Percentiles rank a stretch among this genome's conserved stretches.
Evolutionary conservation across 1,284 basidiomycete genomes (phyloP).

Genomic region (Fomitopsis pinicola): DNA sequence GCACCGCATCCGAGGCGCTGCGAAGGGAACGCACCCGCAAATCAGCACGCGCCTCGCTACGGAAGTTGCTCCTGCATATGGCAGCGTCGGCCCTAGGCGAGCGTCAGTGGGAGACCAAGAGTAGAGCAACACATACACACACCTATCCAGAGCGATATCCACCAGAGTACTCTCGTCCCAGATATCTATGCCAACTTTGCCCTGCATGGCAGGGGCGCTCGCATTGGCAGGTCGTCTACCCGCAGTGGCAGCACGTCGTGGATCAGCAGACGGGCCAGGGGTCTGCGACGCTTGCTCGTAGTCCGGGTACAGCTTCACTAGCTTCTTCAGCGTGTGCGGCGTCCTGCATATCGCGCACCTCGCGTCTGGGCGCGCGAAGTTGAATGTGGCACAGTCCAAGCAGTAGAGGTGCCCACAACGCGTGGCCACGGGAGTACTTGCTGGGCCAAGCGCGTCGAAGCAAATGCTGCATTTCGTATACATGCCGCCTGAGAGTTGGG

Average conservation of each 20-base stretch:
- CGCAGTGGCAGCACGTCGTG: not conserved
- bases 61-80: not conserved
- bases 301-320: slow-evolving; percentile 21
- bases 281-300: slow-evolving; percentile 3
- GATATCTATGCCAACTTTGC: not conserved
- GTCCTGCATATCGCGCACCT: slow-evolving; percentile 23
- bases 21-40: not conserved
- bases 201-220: not conserved
- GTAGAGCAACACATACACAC: not conserved
- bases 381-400: slow-evolving; percentile 23
- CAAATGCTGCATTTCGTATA: slow-evolving; percentile 23
- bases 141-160: not conserved
- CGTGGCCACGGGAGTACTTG: slow-evolving; percentile 16
- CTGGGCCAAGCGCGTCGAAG: slow-evolving; percentile 16
- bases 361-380: slow-evolving; percentile 15
- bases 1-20: not conserved
- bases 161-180: not conserved
- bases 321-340: slow-evolving; percentile 14
- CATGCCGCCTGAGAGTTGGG: slow-evolving; percentile 4
- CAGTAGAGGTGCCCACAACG: slow-evolving; percentile 28
- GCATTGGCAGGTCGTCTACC: not conserved
- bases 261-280: not conserved
- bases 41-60: not conserved
- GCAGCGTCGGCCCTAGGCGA: not conserved
- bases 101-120: not conserved